phyloP scores from a whole-genome alignment of 2,329 filamentous ascomycete genomes.

The Trichoderma lentiforme region DNA sequence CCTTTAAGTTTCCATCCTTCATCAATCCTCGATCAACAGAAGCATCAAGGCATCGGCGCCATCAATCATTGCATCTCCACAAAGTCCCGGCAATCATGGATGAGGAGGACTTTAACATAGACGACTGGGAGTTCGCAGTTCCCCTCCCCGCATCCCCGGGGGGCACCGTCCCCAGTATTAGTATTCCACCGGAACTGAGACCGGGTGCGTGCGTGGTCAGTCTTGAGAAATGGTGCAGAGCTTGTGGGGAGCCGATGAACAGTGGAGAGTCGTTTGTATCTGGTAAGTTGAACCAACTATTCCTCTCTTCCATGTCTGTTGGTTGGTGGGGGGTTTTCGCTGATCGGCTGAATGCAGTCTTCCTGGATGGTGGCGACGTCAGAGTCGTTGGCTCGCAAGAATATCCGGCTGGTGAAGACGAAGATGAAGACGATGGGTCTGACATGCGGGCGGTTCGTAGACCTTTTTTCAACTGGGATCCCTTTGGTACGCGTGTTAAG shows the following conservation, averaged over 20 bases:
- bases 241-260: not conserved
- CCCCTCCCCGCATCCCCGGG: not conserved
- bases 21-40: not conserved
- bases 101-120: not conserved
- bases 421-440: not conserved
- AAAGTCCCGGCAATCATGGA: not conserved
- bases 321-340: not conserved
- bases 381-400: not conserved
- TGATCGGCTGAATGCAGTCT: not conserved
- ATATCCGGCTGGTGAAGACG: not conserved
- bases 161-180: not conserved
- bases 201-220: not conserved
- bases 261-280: not conserved
- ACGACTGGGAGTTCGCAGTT: not conserved
- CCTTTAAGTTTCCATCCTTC: not conserved
- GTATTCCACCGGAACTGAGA: no score
- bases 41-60: not conserved
- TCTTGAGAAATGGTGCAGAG: not conserved
- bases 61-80: not conserved
- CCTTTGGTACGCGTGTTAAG: not conserved
- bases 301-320: not conserved
- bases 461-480: not conserved
- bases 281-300: not conserved
- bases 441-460: not conserved
- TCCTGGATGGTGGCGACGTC: not conserved